Base-by-base conservation (phyloP, 2,329 filamentous ascomycete genomes). In the Diplodia sapinea region DNA sequence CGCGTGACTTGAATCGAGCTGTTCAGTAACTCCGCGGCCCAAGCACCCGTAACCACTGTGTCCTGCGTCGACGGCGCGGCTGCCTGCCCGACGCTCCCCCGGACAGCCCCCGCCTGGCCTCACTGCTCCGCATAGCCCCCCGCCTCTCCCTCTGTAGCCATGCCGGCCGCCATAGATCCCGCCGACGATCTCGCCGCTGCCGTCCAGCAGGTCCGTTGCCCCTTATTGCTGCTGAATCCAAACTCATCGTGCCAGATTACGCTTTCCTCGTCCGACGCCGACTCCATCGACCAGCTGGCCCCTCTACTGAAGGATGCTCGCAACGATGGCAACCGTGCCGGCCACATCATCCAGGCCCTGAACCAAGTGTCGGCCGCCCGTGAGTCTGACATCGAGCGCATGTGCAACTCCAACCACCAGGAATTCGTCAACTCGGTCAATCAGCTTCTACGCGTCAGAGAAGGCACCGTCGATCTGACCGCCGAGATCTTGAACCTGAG, bases 281-380 rank as follows among this genome's bases (percentile, higher is more conserved):
- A 99, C 74, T 98, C 97, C 75, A 88, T 99, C 70, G 95, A 98
- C 77, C 94, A 97, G 76, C 83, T 99, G 62, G 97, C 98, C 57
- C 94, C 94, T 11, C 91, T 96, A 1, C 89, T 99, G 70, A 95
- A 93, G 82, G 94, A 97, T 85, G 93, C 92, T 72, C 88, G 92
- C 70, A 29, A 67, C 6, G 85, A 88, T 73, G 89, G 91, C 66
- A 90, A 91, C 76, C 86, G 91, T 74, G 90, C 89, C 7, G 85
- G 84, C 49, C 87, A 89, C 68, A 85, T 99, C 50, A 87, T 93
- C 59, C 90, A 94, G 73, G 91, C 91, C 69, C 84, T 96, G 67
- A 88, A 89, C 55, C 88, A 89, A 72, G 96, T 97, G 78, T 92
- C 94, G 40, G 89, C 90, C 72, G 92, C 95, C 56, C 90, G 94